phyloP scores from a whole-genome alignment of 1,139 yeast genomes.

The Suhomyces panamericanus region DNA sequence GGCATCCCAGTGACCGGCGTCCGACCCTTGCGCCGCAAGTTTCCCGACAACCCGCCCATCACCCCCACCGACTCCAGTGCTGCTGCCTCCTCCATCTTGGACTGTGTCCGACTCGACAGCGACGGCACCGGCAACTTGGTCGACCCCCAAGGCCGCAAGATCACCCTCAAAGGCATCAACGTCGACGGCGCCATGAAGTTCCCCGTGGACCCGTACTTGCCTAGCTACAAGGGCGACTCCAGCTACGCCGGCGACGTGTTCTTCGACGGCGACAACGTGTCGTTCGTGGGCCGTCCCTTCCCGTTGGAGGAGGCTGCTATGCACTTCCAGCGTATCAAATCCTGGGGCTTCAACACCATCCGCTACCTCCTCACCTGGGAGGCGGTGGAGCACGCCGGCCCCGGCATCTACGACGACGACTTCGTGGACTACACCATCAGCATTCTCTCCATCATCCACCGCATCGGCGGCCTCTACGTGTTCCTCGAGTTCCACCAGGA shows the following conservation, averaged over 20 bases:
- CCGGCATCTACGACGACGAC: constrained; percentile 77
- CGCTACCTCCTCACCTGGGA: constrained; percentile 88
- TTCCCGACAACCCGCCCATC: constrained; percentile 23
- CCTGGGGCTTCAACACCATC: constrained; percentile 80
- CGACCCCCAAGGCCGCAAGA: constrained; percentile 58
- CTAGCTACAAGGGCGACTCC: constrained; percentile 51
- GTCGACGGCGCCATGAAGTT: constrained; percentile 74
- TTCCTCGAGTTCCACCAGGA: constrained; percentile 92
- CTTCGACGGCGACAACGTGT: constrained; percentile 67
- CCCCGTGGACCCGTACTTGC: constrained; percentile 59
- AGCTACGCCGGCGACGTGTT: constrained; percentile 48
- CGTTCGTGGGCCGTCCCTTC: constrained; percentile 83
- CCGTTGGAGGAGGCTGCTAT: constrained; percentile 67
- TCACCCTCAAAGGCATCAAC: constrained; percentile 78
- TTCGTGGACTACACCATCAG: constrained; percentile 70
- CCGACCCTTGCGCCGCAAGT: constrained; percentile 27
- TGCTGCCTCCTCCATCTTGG: constrained; percentile 18
- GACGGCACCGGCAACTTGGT: constrained; percentile 56
- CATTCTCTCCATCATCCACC: constrained; percentile 56
- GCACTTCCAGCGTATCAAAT: constrained; percentile 69
- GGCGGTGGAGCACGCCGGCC: constrained; percentile 86
- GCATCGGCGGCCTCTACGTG: constrained; percentile 75
- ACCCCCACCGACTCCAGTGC: constrained; percentile 12
- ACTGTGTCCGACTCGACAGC: constrained; percentile 35
- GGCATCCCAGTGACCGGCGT: constrained; percentile 29